phyloP scores from a whole-genome alignment of 176 grass and related monocot genomes.

The Eragrostis curvula region DNA sequence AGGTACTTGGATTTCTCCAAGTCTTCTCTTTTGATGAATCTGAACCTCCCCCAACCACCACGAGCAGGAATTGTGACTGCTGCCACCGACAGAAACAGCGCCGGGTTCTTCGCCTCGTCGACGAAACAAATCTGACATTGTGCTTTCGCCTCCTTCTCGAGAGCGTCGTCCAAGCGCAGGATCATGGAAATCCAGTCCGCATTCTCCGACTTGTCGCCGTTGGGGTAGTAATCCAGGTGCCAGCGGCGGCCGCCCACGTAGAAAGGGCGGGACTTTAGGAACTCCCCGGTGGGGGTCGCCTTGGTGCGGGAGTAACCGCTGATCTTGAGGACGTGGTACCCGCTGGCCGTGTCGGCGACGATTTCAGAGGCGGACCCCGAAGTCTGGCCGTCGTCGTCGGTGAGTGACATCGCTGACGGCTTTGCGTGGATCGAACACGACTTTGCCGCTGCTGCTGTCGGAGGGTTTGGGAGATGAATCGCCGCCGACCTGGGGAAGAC shows the following conservation, averaged over 20 bases:
- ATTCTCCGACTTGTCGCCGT: neutral
- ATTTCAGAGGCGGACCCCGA: neutral
- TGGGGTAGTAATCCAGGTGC: conserved; percentile 35
- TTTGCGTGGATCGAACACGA: too few relatives aligned
- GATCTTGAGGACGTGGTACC: neutral
- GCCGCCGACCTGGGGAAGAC: too few relatives aligned
- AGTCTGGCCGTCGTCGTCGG: neutral
- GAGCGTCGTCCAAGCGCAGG: neutral
- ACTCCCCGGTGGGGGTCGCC: neutral
- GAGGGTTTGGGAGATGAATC: too few relatives aligned
- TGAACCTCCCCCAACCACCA: too few relatives aligned
- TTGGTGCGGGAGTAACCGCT: conserved; percentile 5
- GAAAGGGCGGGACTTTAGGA: conserved; percentile 10
- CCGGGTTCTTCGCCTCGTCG: too few relatives aligned
- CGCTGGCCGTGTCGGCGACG: neutral
- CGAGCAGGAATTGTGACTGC: too few relatives aligned
- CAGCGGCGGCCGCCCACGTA: conserved; percentile 16
- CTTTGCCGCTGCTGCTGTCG: too few relatives aligned
- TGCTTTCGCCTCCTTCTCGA: too few relatives aligned
- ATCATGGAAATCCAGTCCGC: conserved; percentile 28
- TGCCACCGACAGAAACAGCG: too few relatives aligned
- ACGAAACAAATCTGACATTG: conserved; percentile 18
- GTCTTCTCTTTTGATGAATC: too few relatives aligned
- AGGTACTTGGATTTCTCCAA: too few relatives aligned
- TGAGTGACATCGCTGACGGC: too few relatives aligned